phyloP scores from a whole-genome alignment of 2,329 filamentous ascomycete genomes.

The Cadophora gregata region DNA sequence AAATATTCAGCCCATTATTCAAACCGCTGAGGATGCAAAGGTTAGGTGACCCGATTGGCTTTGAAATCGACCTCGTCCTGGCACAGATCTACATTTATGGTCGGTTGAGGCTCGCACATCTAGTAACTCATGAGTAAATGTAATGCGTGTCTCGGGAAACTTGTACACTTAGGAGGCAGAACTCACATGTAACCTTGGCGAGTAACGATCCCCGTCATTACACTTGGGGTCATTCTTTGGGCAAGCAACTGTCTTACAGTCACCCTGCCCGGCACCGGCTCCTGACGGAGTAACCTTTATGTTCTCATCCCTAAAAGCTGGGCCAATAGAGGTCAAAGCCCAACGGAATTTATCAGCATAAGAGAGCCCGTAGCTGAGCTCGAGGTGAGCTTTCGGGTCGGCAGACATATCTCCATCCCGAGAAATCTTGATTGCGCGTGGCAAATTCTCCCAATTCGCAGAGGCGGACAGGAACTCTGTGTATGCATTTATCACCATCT shows the following conservation, averaged over 20 bases:
- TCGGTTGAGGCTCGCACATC: background rate
- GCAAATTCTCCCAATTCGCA: background rate
- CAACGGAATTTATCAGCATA: background rate
- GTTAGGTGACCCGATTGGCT: background rate
- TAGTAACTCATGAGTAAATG: background rate
- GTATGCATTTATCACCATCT: background rate
- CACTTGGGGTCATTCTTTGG: background rate
- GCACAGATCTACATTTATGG: background rate
- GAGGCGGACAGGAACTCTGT: background rate
- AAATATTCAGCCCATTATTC: too few relatives aligned
- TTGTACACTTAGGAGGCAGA: background rate
- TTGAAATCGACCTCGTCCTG: background rate
- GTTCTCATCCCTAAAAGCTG: background rate
- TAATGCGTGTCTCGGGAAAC: background rate
- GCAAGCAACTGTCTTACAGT: background rate
- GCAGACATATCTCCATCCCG: background rate
- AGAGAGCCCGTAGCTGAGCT: background rate
- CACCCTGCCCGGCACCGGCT: background rate
- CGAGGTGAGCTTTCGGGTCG: background rate
- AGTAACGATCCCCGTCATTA: background rate
- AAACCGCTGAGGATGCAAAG: too few relatives aligned
- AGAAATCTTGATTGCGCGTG: background rate
- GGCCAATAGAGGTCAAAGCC: background rate
- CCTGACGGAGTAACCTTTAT: background rate
- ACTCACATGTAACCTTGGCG: background rate